Evolutionary conservation across 352 stramenopile genomes (phyloP), one percentile per base, ranked within the genome.

Genomic region (Phytophthora pseudosyringae): DNA sequence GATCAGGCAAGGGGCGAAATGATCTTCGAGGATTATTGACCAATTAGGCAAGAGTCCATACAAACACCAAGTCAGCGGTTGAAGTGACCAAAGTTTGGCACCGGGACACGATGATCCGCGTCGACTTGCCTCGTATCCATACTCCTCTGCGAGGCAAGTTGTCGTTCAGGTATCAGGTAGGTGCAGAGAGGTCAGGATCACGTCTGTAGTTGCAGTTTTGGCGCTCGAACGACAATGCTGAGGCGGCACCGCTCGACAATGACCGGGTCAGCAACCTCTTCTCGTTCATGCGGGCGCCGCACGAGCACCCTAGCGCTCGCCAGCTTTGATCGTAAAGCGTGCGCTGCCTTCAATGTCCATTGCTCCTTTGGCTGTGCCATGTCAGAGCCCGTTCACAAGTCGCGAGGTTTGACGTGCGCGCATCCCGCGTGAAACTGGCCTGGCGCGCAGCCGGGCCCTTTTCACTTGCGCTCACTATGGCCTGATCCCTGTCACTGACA

Each of bases 381-480:
- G 6, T 35, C 10, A 3, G 26, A 36, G 44, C 26, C 15, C n/a
- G 25, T 35, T 36, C 9, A 9, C 2, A 38, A 47, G 12, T 32
- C 21, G 31, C 25, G 41, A 28, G 21, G 4, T 59, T 59, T 59
- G 57, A 65, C 57, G 57, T 65, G 56, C 5, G 13, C 43, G 33
- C 43, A 46, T 57, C 45, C 12, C n/a, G 33, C n/a, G 32, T 59
- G 51, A 67, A 67, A 67, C 59, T 61, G 59, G 59, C 49, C 5
- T 26, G n/a, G 44, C 11, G 21, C 25, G 49, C 38, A 67, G 49
- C 32, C 50, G 33, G 59, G 26, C 2, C 59, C 33, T 10, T 0
- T 9, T 50, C n/a, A 67, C 49, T 61, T 48, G 47, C 21, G 15
- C 25, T 45, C 40, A 53, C 29, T 66, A 66, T 60, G 2, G 6